Evolutionary conservation across 2,329 filamentous ascomycete genomes (phyloP).

Genomic region (Dothideomycetes sp.): DNA sequence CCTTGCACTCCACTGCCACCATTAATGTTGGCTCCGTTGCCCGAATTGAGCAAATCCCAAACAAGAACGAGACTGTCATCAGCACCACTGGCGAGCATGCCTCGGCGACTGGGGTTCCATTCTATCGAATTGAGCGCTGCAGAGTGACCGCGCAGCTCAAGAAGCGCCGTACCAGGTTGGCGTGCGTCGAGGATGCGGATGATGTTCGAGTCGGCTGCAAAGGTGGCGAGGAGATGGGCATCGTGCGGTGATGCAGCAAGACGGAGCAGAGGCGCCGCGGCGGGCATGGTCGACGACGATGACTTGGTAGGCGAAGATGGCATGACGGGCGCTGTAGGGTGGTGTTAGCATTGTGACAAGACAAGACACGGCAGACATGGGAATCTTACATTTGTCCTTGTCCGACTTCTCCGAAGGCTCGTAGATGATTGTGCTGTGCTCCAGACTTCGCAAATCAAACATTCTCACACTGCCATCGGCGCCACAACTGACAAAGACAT

Average conservation of each 20-base stretch:
- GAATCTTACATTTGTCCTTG: constrained; percentile 35
- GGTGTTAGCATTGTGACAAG: not conserved
- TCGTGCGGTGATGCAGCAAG: constrained; percentile 90
- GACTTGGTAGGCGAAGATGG: constrained; percentile 62
- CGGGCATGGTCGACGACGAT: constrained; percentile 55
- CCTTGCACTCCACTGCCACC: constrained; percentile 14
- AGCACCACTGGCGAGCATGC: constrained; percentile 80
- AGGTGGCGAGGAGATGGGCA: constrained; percentile 90
- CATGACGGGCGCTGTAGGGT: constrained; percentile 32
- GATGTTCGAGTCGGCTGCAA: constrained; percentile 83
- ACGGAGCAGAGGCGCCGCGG: constrained; percentile 59
- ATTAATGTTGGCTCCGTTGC: constrained; percentile 15
- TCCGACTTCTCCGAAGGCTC: constrained; percentile 82
- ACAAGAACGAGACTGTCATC: constrained; percentile 88
- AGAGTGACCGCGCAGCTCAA: constrained; percentile 84
- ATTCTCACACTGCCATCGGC: constrained; percentile 96
- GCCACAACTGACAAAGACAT: constrained; percentile 95
- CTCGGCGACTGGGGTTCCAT: constrained; percentile 82
- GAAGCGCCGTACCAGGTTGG: constrained; percentile 86
- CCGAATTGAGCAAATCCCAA: constrained; percentile 76
- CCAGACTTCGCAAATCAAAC: constrained; percentile 93
- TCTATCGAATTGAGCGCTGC: constrained; percentile 86
- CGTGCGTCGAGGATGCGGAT: constrained; percentile 94
- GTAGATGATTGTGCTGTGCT: constrained; percentile 98
- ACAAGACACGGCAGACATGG: not conserved